Evolutionary conservation across 495 filamentous ascomycete species (phyloP).

Genomic region (Penicillium chermesinum): DNA sequence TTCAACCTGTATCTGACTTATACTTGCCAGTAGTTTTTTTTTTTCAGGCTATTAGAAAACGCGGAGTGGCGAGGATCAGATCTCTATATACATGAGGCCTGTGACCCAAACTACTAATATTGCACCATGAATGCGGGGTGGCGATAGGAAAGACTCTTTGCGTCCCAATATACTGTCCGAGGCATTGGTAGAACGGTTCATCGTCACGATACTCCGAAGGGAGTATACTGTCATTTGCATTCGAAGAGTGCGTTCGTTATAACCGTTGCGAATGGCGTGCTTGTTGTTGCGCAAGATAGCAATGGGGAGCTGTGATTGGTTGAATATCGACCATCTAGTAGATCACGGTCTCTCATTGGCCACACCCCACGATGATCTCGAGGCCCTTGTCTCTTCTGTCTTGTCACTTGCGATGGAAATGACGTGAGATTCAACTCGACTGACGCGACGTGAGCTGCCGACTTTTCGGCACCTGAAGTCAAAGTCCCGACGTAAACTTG

Average conservation of each 20-base stretch:
- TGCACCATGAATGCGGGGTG: no score
- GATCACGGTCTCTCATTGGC: neutral
- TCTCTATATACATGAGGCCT: no score
- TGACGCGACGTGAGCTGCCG: slow-evolving; percentile 6
- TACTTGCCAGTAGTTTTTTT: no score
- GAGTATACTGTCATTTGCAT: neutral
- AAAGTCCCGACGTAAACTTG: neutral
- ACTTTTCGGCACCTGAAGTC: slow-evolving; percentile 8
- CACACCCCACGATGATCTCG: neutral
- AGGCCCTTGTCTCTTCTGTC: neutral
- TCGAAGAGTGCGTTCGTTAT: slow-evolving; percentile 1
- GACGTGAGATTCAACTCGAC: slow-evolving; percentile 13
- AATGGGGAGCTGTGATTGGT: no score
- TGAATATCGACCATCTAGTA: neutral
- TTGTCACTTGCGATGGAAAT: slow-evolving; percentile 4
- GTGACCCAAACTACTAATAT: no score
- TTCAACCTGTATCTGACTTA: no score
- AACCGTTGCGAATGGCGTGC: slow-evolving; percentile 4
- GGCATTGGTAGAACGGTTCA: no score
- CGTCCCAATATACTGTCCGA: no score
- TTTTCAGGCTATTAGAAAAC: no score
- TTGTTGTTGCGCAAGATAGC: slow-evolving; percentile 13
- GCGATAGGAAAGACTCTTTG: no score
- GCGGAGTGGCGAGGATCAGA: no score
- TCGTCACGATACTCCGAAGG: no score